Conservation (phyloP, 2,329 filamentous ascomycete species). For the Pseudogymnoascus sp. region DNA sequence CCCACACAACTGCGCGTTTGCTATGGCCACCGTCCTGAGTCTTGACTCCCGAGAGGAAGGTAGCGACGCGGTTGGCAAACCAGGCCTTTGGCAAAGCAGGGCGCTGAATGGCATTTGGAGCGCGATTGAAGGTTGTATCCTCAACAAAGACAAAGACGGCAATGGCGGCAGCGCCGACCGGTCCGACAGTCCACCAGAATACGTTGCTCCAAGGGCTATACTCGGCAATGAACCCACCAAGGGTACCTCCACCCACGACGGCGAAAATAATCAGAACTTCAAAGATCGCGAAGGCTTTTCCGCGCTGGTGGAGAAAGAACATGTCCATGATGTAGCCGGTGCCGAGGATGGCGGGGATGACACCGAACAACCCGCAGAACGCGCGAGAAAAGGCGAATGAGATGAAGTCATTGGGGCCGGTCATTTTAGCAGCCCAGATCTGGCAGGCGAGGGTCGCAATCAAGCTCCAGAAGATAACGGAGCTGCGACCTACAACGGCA, state of each 20-base stretch:
- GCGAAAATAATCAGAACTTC: slow-evolving; percentile 32
- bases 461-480: slow-evolving; percentile 33
- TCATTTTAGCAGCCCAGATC: slow-evolving; percentile 34
- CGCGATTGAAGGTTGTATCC: slow-evolving; percentile 31
- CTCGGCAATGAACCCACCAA: slow-evolving; percentile 33
- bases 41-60: slow-evolving; percentile 26
- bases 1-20: neutral
- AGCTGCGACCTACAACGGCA: slow-evolving; percentile 29
- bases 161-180: slow-evolving; percentile 29
- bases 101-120: slow-evolving; percentile 17
- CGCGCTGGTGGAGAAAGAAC: slow-evolving; percentile 37
- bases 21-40: neutral
- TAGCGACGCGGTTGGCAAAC: slow-evolving; percentile 23
- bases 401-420: slow-evolving; percentile 27
- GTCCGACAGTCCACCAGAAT: slow-evolving; percentile 37
- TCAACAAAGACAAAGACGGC: slow-evolving; percentile 32
- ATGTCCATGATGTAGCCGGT: slow-evolving; percentile 34
- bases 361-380: slow-evolving; percentile 34
- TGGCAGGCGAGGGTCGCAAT: slow-evolving; percentile 29
- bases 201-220: slow-evolving; percentile 30
- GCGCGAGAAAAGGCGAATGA: slow-evolving; percentile 32
- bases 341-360: slow-evolving; percentile 32
- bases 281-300: slow-evolving; percentile 31
- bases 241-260: slow-evolving; percentile 29
- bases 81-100: slow-evolving; percentile 15